Evolutionary conservation across 768 basidiomycete species (phyloP).

Genomic region (Podaxis sp.): DNA sequence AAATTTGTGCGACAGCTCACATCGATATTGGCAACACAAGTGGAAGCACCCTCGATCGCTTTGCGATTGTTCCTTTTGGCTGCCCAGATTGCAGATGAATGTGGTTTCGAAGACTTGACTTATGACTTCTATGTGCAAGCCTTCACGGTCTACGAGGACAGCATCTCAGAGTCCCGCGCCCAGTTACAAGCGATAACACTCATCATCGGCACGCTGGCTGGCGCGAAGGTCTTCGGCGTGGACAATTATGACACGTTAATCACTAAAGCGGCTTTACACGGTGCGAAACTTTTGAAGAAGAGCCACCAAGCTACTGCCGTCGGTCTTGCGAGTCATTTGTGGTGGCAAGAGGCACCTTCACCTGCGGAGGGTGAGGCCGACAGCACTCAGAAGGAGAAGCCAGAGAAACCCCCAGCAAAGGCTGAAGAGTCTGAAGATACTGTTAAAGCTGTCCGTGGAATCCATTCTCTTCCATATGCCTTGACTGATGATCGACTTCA

Average conservation of each 20-base stretch:
- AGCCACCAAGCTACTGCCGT: slow-evolving; percentile 97
- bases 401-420: slow-evolving; percentile 36
- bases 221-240: slow-evolving; percentile 84
- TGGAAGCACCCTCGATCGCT: slow-evolving; percentile 90
- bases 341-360: slow-evolving; percentile 85
- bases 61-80: slow-evolving; percentile 94
- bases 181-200: slow-evolving; percentile 97
- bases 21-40: slow-evolving; percentile 88
- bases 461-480: neutral
- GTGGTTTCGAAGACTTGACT: slow-evolving; percentile 91
- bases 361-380: slow-evolving; percentile 33
- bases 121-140: slow-evolving; percentile 99
- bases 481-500: slow-evolving; percentile 6
- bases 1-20: slow-evolving; percentile 94
- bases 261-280: slow-evolving; percentile 98
- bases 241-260: slow-evolving; percentile 98
- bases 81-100: slow-evolving; percentile 93
- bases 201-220: slow-evolving; percentile 88
- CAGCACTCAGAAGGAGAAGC: slow-evolving; percentile 27
- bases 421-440: slow-evolving; percentile 41
- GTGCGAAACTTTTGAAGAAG: slow-evolving; percentile 95
- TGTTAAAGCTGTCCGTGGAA: slow-evolving; percentile 53
- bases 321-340: slow-evolving; percentile 91
- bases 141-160: slow-evolving; percentile 97
- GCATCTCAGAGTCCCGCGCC: slow-evolving; percentile 91